These are phyloP conservation scores for Nasturtium officinale DNA, from an alignment of 345 rosid genomes.

Conservation along the genomic window DNA sequence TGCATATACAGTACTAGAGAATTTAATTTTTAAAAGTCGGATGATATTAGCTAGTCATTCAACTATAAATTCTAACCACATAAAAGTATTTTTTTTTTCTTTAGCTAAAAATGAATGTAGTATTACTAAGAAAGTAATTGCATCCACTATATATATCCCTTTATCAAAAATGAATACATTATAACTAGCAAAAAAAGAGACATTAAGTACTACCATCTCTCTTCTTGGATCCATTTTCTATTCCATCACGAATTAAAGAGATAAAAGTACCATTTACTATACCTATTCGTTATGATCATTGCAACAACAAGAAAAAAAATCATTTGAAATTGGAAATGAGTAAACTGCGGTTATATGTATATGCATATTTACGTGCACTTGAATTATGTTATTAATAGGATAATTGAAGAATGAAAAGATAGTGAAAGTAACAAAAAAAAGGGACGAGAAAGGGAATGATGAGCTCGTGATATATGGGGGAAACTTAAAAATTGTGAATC, in stretches of 20 bases:
- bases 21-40: background rate
- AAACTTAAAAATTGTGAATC: constrained; percentile 3
- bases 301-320: constrained; percentile 22
- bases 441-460: constrained; percentile 38
- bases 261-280: constrained; percentile 23
- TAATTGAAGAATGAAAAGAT: constrained; percentile 23
- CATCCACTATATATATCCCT: background rate
- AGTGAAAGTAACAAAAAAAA: constrained; percentile 7
- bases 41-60: background rate
- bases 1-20: background rate
- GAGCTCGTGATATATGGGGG: constrained; percentile 59
- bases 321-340: constrained; percentile 27
- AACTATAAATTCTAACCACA: background rate
- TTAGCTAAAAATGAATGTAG: too few species aligned
- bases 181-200: constrained; percentile 13
- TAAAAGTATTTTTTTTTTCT: background rate
- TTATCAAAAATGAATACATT: background rate
- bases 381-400: constrained; percentile 7
- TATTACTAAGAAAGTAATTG: background rate
- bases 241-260: background rate
- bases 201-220: background rate
- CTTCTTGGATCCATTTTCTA: background rate
- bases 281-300: constrained; percentile 28
- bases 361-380: background rate
- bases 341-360: background rate